These are phyloP conservation scores for Boletus vermiculosoides DNA, from an alignment of 768 basidiomycete species.

Conservation along the genomic window DNA sequence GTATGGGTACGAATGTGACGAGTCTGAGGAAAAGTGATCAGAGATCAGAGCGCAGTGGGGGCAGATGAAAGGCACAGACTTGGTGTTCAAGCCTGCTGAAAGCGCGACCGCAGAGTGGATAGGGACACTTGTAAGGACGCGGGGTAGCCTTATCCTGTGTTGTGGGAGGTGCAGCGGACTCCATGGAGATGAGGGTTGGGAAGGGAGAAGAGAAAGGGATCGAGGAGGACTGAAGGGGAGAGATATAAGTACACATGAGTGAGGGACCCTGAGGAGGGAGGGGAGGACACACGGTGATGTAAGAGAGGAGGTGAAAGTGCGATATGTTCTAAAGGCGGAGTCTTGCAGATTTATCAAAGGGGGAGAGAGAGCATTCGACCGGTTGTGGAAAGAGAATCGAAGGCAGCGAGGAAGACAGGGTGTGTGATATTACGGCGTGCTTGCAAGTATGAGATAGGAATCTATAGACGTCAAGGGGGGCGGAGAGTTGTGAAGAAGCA, in stretches of 20 bases:
- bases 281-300: constrained; percentile 24
- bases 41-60: constrained; percentile 15
- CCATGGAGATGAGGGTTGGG: constrained; percentile 24
- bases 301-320: constrained; percentile 10
- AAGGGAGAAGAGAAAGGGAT: constrained; percentile 13
- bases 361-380: constrained; percentile 10
- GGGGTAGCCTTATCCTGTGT: constrained; percentile 43
- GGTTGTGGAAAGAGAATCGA: constrained; percentile 25
- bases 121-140: constrained; percentile 96
- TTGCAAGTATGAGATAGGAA: constrained; percentile 24
- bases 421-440: constrained; percentile 28
- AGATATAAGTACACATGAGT: constrained; percentile 32
- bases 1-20: constrained; percentile 98
- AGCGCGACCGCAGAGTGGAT: constrained; percentile 85
- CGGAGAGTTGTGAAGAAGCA: constrained; percentile 20
- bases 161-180: constrained; percentile 9
- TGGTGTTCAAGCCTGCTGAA: constrained; percentile 97
- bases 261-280: constrained; percentile 13
- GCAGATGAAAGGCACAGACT: constrained; percentile 43
- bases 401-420: constrained; percentile 18
- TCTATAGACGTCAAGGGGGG: constrained; percentile 23
- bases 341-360: constrained; percentile 23
- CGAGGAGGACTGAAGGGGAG: constrained; percentile 19
- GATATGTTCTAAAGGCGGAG: constrained; percentile 21
- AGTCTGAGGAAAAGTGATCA: constrained; percentile 53